Evolutionary conservation across 495 filamentous ascomycete genomes (phyloP).

Genomic region (Xylaria castorea): DNA sequence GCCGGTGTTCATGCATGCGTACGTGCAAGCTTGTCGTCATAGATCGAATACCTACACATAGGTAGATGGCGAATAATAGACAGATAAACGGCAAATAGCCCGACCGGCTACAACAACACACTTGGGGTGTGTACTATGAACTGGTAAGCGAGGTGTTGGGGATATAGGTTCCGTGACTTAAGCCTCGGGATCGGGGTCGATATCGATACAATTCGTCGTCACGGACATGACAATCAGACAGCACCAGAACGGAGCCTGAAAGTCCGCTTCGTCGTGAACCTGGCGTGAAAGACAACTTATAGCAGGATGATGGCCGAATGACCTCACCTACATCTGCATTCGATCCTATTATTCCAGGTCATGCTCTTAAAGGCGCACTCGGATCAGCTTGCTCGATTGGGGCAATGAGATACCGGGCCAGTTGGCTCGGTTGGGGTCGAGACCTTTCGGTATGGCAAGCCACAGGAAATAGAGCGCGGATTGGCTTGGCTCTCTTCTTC

Average conservation of each 20-base stretch:
- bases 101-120: not conserved
- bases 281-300: not conserved
- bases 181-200: not conserved
- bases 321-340: not conserved
- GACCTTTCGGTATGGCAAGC: conserved; percentile 13
- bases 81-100: not conserved
- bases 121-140: not conserved
- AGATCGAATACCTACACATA: not conserved
- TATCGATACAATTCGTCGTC: not conserved
- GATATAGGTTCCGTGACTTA: conserved; percentile 4
- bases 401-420: not conserved
- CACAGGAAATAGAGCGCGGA: conserved; percentile 11
- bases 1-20: conserved; percentile 6
- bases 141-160: conserved; percentile 11
- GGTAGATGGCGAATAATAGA: not conserved
- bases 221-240: not conserved
- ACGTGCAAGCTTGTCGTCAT: conserved; percentile 2
- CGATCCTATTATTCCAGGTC: not conserved
- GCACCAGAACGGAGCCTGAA: conserved; percentile 1
- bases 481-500: not conserved
- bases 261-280: not conserved
- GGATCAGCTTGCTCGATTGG: conserved; percentile 12
- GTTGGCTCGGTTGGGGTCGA: conserved; percentile 17
- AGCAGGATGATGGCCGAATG: conserved; percentile 7
- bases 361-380: not conserved